These are phyloP conservation scores for Ormosia semicastrata DNA, from an alignment of 306 rosid genomes.

Conservation along the genomic window DNA sequence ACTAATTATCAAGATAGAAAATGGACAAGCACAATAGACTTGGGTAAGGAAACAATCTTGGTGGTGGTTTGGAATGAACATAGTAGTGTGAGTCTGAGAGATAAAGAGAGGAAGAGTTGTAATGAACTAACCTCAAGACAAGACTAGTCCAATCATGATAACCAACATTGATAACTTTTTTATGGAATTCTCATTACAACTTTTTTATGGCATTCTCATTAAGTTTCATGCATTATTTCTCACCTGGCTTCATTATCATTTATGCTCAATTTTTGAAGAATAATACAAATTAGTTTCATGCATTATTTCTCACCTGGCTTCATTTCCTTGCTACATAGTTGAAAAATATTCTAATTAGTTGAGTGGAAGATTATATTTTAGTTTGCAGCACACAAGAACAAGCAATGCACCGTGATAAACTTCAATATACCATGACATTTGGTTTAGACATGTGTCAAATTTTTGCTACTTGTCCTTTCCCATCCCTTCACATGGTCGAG, in stretches of 20 bases:
- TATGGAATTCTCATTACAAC: no score
- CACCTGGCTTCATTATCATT: not conserved
- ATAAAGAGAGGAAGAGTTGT: no score
- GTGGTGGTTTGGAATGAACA: not conserved
- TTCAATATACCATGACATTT: slow-evolving; percentile 19
- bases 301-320: no score
- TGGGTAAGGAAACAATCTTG: not conserved
- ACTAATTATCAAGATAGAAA: not conserved
- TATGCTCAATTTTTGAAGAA: not conserved
- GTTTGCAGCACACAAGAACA: slow-evolving; percentile 2
- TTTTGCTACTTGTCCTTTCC: slow-evolving; percentile 3
- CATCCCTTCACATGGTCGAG: slow-evolving; percentile 36
- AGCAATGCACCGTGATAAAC: not conserved
- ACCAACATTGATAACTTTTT: no score
- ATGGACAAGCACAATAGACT: not conserved
- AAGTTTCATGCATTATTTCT: not conserved
- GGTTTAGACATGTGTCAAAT: slow-evolving; percentile 28
- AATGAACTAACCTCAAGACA: no score
- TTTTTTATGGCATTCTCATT: not conserved
- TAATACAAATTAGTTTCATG: not conserved
- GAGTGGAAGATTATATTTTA: slow-evolving; percentile 23
- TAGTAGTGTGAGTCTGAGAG: no score
- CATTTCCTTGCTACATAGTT: not conserved
- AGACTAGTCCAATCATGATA: no score
- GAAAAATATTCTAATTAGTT: not conserved